phyloP scores from a whole-genome alignment of 2,329 filamentous ascomycete species.

The Phialophora chinensis region DNA sequence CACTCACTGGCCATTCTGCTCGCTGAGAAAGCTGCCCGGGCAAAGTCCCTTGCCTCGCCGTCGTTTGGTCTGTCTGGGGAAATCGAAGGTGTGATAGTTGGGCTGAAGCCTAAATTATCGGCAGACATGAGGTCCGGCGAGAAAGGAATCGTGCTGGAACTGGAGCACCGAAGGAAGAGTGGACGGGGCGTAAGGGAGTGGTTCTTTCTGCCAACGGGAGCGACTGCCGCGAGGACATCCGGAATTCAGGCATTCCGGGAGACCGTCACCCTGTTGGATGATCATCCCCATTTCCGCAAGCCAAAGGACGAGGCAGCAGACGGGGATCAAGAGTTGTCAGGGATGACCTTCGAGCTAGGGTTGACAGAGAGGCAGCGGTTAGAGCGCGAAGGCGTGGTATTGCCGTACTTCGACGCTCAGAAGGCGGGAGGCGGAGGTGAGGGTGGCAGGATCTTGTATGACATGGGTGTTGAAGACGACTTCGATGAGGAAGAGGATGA shows the following conservation, averaged over 20 bases:
- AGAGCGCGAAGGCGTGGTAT: conserved; percentile 84
- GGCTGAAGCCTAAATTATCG: conserved; percentile 51
- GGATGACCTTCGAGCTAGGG: conserved; percentile 82
- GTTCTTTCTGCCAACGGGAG: conserved; percentile 59
- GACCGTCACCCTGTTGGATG: conserved; percentile 69
- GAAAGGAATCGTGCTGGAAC: conserved; percentile 73
- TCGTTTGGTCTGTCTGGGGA: conserved; percentile 79
- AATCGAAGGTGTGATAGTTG: conserved; percentile 77
- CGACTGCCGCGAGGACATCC: conserved; percentile 42
- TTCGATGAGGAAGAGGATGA: conserved; percentile 97
- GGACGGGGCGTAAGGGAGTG: conserved; percentile 77
- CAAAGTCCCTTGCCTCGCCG: conserved; percentile 76
- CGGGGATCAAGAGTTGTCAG: conserved; percentile 61
- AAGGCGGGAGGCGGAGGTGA: conserved; percentile 77
- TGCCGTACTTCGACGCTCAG: conserved; percentile 98
- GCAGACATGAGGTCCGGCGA: conserved; percentile 27
- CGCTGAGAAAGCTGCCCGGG: conserved; percentile 73
- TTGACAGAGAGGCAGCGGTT: conserved; percentile 88
- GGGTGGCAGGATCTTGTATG: conserved; percentile 91
- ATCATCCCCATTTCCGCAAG: conserved; percentile 72
- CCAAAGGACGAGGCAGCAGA: conserved; percentile 49
- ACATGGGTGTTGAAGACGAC: conserved; percentile 95
- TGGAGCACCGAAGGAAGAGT: conserved; percentile 85
- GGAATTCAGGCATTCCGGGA: conserved; percentile 53
- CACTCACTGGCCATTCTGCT: conserved; percentile 77